Evolutionary conservation across 176 grass and related monocot genomes (phyloP), one percentile per base, ranked within the genome.

Genomic region (Oryza meridionalis): DNA sequence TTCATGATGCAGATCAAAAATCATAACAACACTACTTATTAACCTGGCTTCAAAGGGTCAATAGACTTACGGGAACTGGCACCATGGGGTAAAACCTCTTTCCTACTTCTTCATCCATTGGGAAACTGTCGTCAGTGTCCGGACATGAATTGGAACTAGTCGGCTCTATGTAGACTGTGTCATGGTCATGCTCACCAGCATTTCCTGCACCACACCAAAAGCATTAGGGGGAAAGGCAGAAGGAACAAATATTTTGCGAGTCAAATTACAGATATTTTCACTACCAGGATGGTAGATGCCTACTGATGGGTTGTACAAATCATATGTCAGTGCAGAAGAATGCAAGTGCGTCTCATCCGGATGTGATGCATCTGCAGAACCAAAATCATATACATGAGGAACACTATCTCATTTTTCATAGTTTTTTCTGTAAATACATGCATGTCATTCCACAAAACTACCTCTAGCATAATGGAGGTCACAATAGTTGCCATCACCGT

Each of bases 31-130:
- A 82, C 38, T 32, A 74, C 75, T 82, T 78, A 42, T 76, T 84
- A 91, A 81, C 64, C 85, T 77, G 67, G 73, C 45, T 85, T 84
- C 63, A 77, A 70, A 80, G 78, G 75, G 69, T 89, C 40, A 79
- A 42, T 47, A 87, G 37, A 99, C 96, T 99, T 76, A 99, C 96
- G 6, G 87, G 90, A 88, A 96, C 91, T 46, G 91, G 88, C 62
- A 94, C 93, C 96, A 99, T 99, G 35, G 87, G 81, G 84, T 94
- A 93, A 69, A 96, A 88, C 76, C 93, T 85, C 85, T 90, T 92
- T 40, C 86, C 89, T 83, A 96, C 92, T 92, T 99, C 93, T 79
- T 88, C 93, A 62, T 98, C 92, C 85, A 97, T 95, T 65, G 83
- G 87, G 29, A 67, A 82, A 86, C 74, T 88, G 47, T 90, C 87